Conservation (phyloP, 768 basidiomycete species). For the Phanerochaete carnosa region DNA sequence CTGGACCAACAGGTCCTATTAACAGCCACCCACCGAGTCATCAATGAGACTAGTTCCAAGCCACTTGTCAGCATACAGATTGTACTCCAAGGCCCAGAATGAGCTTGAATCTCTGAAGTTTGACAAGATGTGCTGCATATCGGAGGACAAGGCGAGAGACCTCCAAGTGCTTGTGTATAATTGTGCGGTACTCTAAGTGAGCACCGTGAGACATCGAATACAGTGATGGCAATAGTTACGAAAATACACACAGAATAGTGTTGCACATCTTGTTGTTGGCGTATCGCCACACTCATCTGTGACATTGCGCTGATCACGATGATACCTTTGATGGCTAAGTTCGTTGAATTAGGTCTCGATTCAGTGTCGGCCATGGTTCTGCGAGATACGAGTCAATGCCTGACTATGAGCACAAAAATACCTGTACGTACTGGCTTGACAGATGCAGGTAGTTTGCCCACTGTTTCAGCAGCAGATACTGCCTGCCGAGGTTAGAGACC, state of each 20-base stretch:
- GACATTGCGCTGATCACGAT: slow-evolving; percentile 65
- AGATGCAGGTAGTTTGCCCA: slow-evolving; percentile 21
- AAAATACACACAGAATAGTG: slow-evolving; percentile 24
- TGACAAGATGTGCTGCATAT: background rate
- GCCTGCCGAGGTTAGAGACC: no score
- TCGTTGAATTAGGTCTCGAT: slow-evolving; percentile 50
- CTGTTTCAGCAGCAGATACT: slow-evolving; percentile 22
- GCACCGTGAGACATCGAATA: background rate
- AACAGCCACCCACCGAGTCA: background rate
- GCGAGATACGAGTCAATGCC: slow-evolving; percentile 12
- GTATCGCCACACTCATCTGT: slow-evolving; percentile 38
- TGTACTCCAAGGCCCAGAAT: slow-evolving; percentile 3
- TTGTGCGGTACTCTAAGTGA: slow-evolving; percentile 6
- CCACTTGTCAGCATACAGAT: slow-evolving; percentile 4
- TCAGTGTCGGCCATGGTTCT: slow-evolving; percentile 7
- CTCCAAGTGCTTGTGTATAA: background rate
- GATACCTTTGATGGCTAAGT: slow-evolving; percentile 70
- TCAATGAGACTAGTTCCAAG: background rate
- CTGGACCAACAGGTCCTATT: background rate
- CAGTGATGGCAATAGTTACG: background rate
- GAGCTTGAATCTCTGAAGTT: background rate
- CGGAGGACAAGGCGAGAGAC: slow-evolving; percentile 11
- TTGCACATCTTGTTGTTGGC: slow-evolving; percentile 12
- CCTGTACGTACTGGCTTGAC: slow-evolving; percentile 9
- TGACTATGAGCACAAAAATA: slow-evolving; percentile 22